phyloP scores from a whole-genome alignment of 768 basidiomycete species.

The Podaxis sp. region DNA sequence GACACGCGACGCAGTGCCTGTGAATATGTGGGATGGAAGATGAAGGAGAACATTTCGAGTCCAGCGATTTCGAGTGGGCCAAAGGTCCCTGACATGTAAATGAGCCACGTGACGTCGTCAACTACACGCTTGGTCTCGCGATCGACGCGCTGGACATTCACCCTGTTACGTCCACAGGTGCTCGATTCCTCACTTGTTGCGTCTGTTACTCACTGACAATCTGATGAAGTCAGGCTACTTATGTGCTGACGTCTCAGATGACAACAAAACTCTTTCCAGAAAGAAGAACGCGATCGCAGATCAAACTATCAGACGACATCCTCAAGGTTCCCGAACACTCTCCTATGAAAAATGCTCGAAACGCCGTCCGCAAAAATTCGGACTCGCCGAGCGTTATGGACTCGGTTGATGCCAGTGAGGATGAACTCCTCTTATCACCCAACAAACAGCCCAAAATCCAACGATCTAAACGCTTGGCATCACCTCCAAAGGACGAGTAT shows the following conservation, averaged over 20 bases:
- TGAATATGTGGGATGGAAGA: not conserved
- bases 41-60: constrained; percentile 1
- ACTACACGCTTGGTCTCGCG: not conserved
- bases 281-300: constrained; percentile 44
- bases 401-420: constrained; percentile 32
- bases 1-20: not conserved
- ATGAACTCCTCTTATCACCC: constrained; percentile 45
- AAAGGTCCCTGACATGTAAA: not conserved
- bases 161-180: not conserved
- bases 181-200: not conserved
- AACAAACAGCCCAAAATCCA: constrained; percentile 22
- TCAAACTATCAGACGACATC: constrained; percentile 41
- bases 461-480: constrained; percentile 34
- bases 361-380: constrained; percentile 25
- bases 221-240: not conserved
- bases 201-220: not conserved
- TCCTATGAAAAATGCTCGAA: constrained; percentile 50
- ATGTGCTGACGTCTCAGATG: not conserved
- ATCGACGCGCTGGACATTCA: constrained; percentile 7
- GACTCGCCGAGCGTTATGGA: constrained; percentile 12
- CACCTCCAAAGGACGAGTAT: constrained; percentile 31
- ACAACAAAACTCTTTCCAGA: not conserved
- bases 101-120: constrained; percentile 3
- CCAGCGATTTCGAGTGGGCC: not conserved
- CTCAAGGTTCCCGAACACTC: constrained; percentile 42